Evolutionary conservation across 441 rosid genomes (phyloP), one percentile per base, ranked within the genome.

Genomic region (Gossypium gossypioides): DNA sequence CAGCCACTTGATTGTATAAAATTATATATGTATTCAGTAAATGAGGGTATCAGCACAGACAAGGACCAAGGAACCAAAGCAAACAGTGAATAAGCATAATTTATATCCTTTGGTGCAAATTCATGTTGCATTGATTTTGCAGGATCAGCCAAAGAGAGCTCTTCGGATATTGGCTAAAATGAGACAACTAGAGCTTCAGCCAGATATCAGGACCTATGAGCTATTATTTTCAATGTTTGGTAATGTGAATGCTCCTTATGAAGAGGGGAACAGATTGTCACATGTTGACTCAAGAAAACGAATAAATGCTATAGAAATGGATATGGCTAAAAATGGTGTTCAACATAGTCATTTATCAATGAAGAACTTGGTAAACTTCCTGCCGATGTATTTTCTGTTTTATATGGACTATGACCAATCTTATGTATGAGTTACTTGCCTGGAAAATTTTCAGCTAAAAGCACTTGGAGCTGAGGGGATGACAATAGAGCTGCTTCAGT

Each of bases 141-240:
- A 92, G 97, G 86, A 87, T 81, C 87, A 85, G 85, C 97, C 89
- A 60, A 96, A 92, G 74, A 89, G 91, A 62, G 97, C 92, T 58
- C 52, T 88, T 82, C 79, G 74, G 73, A 80, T 86, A 57, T 84
- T 86, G 73, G 87, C 88, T 71, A 92, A 85, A 85, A 91, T 95
- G 95, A 89, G 83, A 82, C 78, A 83, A 80, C 68, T 80, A 60
- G 78, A 83, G 18, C 19, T 89, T 74, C 82, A 77, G 57, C 89
- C 91, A n/a, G 82, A 92, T 80, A 77, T 83, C 79, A 72, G 68
- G 76, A 95, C 98, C 0, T 95, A 86, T 72, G 88, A 86, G 78
- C 84, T 81, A 62, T 79, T 95, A 74, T 87, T 92, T 87, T 88
- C 87, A 58, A 77, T 92, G 70, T 89, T 95, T 81, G 95, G 89